Conservation (phyloP, 2,329 filamentous ascomycete genomes). For the Botrytis porri region DNA sequence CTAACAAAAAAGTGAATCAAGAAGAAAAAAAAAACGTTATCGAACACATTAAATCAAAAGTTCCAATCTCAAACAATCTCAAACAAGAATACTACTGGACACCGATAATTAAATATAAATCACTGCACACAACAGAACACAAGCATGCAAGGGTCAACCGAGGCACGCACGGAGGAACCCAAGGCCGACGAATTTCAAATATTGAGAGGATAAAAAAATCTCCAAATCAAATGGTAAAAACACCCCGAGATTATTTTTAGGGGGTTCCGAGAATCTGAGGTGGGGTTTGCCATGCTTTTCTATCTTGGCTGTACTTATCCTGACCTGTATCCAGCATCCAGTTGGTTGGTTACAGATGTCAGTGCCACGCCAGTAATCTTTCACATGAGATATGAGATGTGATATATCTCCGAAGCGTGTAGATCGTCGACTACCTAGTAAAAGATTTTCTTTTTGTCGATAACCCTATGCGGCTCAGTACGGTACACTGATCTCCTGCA, state of each 20-base stretch:
- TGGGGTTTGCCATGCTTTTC: background rate
- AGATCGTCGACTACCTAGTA: background rate
- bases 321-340: background rate
- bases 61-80: background rate
- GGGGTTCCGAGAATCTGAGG: background rate
- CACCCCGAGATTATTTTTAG: background rate
- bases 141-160: background rate
- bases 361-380: background rate
- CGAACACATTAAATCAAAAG: background rate
- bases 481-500: background rate
- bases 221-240: background rate
- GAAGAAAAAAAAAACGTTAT: background rate
- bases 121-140: background rate
- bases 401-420: background rate
- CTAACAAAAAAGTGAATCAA: too few relatives aligned
- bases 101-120: background rate
- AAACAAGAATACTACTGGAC: background rate
- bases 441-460: background rate
- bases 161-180: slow-evolving; percentile 17
- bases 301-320: background rate
- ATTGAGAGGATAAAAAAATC: background rate
- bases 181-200: background rate
- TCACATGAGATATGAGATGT: background rate
- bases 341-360: background rate
- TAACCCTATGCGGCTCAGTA: background rate